Base-by-base conservation (phyloP, 2,329 filamentous ascomycete species). In the Thelonectria rubi region DNA sequence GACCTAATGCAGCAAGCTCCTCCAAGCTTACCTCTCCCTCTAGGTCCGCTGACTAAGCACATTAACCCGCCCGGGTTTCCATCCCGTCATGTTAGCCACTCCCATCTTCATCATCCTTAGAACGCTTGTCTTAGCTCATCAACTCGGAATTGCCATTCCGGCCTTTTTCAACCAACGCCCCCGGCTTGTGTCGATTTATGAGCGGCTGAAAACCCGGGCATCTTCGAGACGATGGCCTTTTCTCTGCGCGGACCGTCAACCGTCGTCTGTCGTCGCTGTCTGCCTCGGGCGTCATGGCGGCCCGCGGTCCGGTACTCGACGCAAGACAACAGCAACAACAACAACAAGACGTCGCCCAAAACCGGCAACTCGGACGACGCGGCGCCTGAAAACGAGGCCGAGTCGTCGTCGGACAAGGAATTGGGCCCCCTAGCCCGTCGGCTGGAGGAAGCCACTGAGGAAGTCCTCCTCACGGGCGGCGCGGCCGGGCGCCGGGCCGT, bases 391-490 rank as follows among this genome's bases (percentile, higher is more conserved):
- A 51, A 48, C 14, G 49, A 63, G 10, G 50, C 50, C 1, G 37
- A 48, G 5, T 12, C 20, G 4, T 12, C 20, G 4, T 14, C 52
- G 2, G 24, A 26, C 7, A 71, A 65, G 11, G 72, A 75, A 47
- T 64, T 60, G 3, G 83, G 84, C 1, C 75, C 83, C 21, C 82
- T 89, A 82, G 77, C 84, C 9, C 81, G 85, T 39, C 84, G 86
- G 15, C 79, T 90, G 9, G 78, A 86, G 61, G 81, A 89, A 69
- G 87, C 88, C 1, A 89, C 88, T 2, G 87, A 90, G 67, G 86
- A 89, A 55, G 85, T 82, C 2, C 77, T 90, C 1, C 70, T 86
- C 26, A 84, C 82, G 2, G 86, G 86, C 32, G 86, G 87, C n/a
- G 78, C 79, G 58, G 82, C 86, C 12, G 86, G 87, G n/a, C 81